Evolutionary conservation across 208 protist species (phyloP).

Genomic region (Acanthamoeba triangularis): DNA sequence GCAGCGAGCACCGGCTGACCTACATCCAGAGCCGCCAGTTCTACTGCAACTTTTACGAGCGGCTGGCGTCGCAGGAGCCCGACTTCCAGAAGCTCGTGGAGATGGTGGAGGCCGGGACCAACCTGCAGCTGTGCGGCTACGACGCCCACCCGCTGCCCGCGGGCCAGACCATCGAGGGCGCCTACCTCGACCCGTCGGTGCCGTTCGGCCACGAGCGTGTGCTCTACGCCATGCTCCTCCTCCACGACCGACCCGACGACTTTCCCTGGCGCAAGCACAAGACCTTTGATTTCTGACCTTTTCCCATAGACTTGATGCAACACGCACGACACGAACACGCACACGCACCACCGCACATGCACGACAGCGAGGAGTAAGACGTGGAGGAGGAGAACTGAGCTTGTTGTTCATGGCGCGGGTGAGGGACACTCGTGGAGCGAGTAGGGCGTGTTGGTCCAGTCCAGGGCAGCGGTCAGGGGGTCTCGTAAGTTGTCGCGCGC

Average conservation of each 20-base stretch:
- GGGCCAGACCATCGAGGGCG: conserved; percentile 32
- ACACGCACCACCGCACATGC: no score
- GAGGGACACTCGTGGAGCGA: no score
- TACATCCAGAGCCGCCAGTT: conserved; percentile 78
- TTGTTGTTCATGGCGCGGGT: no score
- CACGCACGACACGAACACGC: no score
- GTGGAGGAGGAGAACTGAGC: no score
- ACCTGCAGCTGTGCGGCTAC: conserved; percentile 79
- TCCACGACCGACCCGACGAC: neutral
- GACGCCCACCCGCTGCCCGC: conserved; percentile 49
- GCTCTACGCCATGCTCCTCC: conserved; percentile 70
- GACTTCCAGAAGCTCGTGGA: conserved; percentile 53
- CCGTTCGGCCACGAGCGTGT: conserved; percentile 82
- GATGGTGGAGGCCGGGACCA: conserved; percentile 62
- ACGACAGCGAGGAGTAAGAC: neutral
- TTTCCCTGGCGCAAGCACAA: conserved; percentile 79
- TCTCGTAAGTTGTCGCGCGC: no score
- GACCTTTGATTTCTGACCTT: conserved; percentile 78
- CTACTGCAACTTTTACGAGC: conserved; percentile 83
- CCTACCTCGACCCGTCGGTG: conserved; percentile 49
- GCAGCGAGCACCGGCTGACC: conserved; percentile 70
- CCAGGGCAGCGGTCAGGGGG: no score
- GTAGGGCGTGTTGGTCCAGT: no score
- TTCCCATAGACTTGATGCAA: no score
- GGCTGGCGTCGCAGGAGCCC: conserved; percentile 29